Evolutionary conservation across 176 grass and related monocot genomes (phyloP).

Genomic region (Rhynchospora pubera): DNA sequence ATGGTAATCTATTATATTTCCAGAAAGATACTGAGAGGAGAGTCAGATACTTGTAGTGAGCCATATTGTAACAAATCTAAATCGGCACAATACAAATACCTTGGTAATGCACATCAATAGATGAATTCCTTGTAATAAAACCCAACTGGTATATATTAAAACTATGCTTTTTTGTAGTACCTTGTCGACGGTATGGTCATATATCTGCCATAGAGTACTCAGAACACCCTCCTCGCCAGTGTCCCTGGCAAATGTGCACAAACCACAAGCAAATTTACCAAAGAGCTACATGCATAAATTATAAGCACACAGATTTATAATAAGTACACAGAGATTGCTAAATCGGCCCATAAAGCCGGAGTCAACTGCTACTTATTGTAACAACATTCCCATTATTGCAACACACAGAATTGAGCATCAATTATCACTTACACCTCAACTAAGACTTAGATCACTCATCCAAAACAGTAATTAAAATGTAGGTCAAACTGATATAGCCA

Average conservation of each 20-base stretch:
- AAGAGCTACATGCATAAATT: background rate
- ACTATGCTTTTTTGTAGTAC: constrained; percentile 28
- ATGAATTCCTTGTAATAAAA: background rate
- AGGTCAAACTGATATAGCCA: background rate
- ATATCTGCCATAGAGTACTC: constrained; percentile 69
- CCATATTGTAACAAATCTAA: background rate
- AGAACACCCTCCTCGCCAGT: constrained; percentile 50
- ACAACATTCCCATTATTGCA: background rate
- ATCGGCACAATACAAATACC: background rate
- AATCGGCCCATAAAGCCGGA: background rate
- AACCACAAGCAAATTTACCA: constrained; percentile 4
- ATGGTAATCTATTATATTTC: background rate
- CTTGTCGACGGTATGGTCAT: constrained; percentile 61
- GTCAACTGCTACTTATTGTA: background rate
- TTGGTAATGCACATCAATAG: background rate
- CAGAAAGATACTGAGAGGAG: background rate
- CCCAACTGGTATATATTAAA: background rate
- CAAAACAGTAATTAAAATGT: background rate
- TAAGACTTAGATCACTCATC: background rate
- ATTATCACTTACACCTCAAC: background rate
- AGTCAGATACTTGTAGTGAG: background rate
- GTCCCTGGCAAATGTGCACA: constrained; percentile 41
- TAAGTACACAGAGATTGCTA: background rate
- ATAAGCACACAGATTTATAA: background rate
- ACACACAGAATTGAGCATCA: background rate